Evolutionary conservation across 164 flowering plant genomes (phyloP).

Genomic region (Sextonia rubra): DNA sequence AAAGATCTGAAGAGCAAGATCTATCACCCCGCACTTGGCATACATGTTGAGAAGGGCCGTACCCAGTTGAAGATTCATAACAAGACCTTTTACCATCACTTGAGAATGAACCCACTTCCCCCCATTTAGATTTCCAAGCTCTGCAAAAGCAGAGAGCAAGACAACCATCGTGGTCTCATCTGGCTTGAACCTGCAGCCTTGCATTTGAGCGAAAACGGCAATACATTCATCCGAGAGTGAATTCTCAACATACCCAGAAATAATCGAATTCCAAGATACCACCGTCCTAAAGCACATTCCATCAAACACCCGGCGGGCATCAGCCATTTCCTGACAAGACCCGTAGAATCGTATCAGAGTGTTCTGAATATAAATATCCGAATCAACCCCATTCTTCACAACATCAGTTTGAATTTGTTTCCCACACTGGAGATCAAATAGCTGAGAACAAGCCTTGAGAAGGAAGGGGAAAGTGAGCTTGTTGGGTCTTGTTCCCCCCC

Average conservation of each 20-base stretch:
- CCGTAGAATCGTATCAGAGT: constrained; percentile 12
- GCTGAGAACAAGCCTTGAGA: constrained; percentile 13
- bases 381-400: constrained; percentile 7
- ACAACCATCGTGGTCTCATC: constrained; percentile 13
- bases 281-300: constrained; percentile 11
- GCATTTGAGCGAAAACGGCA: constrained; percentile 1
- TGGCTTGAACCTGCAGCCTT: background rate
- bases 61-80: constrained; percentile 12
- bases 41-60: constrained; percentile 17
- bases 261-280: constrained; percentile 15
- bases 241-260: constrained; percentile 10
- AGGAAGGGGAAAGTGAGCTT: constrained; percentile 17
- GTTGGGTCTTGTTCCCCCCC: constrained; percentile 1
- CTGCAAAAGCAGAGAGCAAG: constrained; percentile 10
- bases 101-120: constrained; percentile 11
- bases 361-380: constrained; percentile 12
- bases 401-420: constrained; percentile 10
- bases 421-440: constrained; percentile 3
- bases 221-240: constrained; percentile 1
- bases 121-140: constrained; percentile 10
- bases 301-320: constrained; percentile 15
- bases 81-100: constrained; percentile 3
- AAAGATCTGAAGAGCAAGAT: background rate
- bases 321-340: constrained; percentile 2
- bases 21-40: constrained; percentile 12